Evolutionary conservation across 768 basidiomycete genomes (phyloP).

Genomic region (Termitomyces eurrhizus): DNA sequence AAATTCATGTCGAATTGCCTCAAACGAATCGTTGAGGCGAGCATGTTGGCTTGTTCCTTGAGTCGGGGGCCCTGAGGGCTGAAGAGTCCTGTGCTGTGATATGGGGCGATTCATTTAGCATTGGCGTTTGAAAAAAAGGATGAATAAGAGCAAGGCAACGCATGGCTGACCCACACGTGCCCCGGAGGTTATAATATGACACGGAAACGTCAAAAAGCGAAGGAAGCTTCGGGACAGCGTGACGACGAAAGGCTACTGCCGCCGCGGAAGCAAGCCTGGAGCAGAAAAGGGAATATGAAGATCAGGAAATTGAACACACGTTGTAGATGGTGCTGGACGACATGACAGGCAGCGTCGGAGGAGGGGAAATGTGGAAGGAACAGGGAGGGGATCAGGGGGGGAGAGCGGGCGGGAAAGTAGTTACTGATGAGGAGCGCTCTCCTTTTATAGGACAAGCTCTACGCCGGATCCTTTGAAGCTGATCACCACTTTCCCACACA

Average conservation of each 20-base stretch:
- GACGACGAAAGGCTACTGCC: slow-evolving; percentile 9
- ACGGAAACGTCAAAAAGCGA: slow-evolving; percentile 19
- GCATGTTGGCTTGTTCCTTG: slow-evolving; percentile 36
- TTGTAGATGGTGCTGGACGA: slow-evolving; percentile 30
- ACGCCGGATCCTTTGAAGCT: slow-evolving; percentile 16
- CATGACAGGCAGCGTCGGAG: slow-evolving; percentile 12
- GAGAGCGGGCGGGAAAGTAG: slow-evolving; percentile 6
- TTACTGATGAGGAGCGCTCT: slow-evolving; percentile 8
- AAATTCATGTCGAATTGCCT: slow-evolving; percentile 82
- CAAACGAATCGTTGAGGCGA: slow-evolving; percentile 77
- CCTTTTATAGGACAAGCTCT: slow-evolving; percentile 22
- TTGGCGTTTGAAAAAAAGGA: slow-evolving; percentile 7
- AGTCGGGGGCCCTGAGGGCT: slow-evolving; percentile 46
- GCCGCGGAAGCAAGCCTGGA: slow-evolving; percentile 5
- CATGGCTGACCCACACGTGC: slow-evolving; percentile 19
- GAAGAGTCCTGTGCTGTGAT: slow-evolving; percentile 51
- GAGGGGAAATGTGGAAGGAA: background rate
- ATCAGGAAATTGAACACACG: slow-evolving; percentile 26
- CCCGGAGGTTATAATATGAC: slow-evolving; percentile 16
- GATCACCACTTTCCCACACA: slow-evolving; percentile 19
- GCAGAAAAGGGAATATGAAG: slow-evolving; percentile 10
- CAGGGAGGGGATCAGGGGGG: background rate
- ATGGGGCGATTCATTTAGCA: slow-evolving; percentile 18
- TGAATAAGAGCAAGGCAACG: slow-evolving; percentile 11
- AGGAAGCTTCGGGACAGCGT: slow-evolving; percentile 11